Evolutionary conservation across 148 eudicot genomes (phyloP).

Genomic region (Chenopodium album): DNA sequence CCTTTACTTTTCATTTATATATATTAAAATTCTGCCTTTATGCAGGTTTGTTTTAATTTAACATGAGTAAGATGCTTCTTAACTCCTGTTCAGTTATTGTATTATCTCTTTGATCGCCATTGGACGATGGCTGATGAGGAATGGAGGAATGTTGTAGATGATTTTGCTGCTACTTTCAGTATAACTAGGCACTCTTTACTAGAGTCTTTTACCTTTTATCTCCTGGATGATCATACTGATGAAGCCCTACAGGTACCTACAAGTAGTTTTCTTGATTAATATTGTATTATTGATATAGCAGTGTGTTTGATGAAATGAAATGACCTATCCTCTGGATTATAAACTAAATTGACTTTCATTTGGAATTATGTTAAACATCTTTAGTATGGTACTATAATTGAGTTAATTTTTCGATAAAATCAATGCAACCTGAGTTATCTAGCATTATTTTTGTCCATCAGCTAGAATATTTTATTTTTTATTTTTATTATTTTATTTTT

Average conservation of each 20-base stretch:
- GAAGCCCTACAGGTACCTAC: constrained; percentile 75
- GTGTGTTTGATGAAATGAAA: neutral
- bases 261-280: neutral
- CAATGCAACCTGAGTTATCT: neutral
- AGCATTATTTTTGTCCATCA: neutral
- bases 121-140: constrained; percentile 69
- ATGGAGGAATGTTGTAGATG: constrained; percentile 76
- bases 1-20: constrained; percentile 37
- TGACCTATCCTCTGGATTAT: neutral
- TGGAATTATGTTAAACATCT: neutral
- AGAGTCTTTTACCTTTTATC: constrained; percentile 88
- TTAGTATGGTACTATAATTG: neutral
- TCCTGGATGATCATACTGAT: constrained; percentile 78
- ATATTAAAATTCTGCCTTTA: neutral
- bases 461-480: neutral
- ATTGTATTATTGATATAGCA: neutral
- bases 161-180: constrained; percentile 85
- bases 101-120: constrained; percentile 88
- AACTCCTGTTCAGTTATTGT: constrained; percentile 61
- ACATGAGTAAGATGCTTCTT: constrained; percentile 30
- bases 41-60: constrained; percentile 1
- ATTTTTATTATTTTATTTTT: neutral
- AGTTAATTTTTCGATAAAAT: neutral
- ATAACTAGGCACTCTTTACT: constrained; percentile 69
- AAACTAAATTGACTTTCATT: neutral